Evolutionary conservation across 441 rosid species (phyloP), one percentile per base, ranked within the genome.

Genomic region (Populus hybrid): DNA sequence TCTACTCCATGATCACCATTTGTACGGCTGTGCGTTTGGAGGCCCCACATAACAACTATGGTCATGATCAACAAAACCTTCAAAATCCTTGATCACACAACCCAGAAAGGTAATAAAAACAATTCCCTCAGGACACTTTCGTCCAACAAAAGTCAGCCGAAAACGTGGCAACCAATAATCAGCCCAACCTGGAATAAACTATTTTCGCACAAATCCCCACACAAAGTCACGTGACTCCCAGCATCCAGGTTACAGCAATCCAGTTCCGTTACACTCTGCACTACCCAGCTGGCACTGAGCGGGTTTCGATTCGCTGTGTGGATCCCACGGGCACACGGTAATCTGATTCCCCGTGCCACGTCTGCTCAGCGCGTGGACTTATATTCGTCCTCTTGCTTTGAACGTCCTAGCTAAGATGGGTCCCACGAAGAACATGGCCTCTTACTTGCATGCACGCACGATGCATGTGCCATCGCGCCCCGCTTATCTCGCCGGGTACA

Each of bases 381-480:
- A 1, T 11, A 14, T 28, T 30, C 32, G 2, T 23, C 61, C 79
- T 80, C 75, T 9, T 69, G 28, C 54, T 77, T 24, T 20, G 46
- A 74, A 79, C 83, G 85, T 82, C 82, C 86, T 28, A 65, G 32
- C 79, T 46, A 70, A 35, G 16, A 80, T 28, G 82, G 92, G 94
- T 79, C 91, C 94, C 85, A 71, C 78, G 1, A 54, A 1, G 50
- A 88, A 89, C 90, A 84, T 85, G 90, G 86, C 76, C 67, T 40
- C 81, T 81, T 73, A 80, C 84, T 86, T 85, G 81, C 89, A 79
- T 86, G 86, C 94, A 87, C 91, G 88, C 89, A 82, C 87, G 86
- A 72, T 71, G 94, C 93, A 87, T 86, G 89, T 93, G 93, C 86
- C 61, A 24, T 74, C 0, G 8, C 68, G 36, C 77, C 21, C 85